Base-by-base conservation (phyloP, 768 basidiomycete genomes). In the Rhizopogon vulgaris region DNA sequence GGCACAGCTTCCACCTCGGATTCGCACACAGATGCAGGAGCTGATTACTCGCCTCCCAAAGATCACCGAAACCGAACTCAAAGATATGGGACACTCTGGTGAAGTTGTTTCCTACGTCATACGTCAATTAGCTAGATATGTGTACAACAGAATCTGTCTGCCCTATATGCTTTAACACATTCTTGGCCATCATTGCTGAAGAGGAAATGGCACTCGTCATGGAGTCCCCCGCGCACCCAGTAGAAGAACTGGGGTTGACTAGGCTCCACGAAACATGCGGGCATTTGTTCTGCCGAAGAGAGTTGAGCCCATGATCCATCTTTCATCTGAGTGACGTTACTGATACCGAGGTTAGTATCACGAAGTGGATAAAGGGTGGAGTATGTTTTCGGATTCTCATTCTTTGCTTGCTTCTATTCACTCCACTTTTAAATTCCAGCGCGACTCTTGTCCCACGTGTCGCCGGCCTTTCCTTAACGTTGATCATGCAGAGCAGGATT, bases 221-320 rank as follows among this genome's bases (percentile, higher is more conserved):
- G 83, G 87, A 90, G 60, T 86, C 87, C 1, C 87, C 88, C 4
- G 85, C 87, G 8, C 78, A 85, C 54, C 78, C 86, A 14, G 57
- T 73, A n/a, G 84, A 88, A 55, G 76, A 82, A 36, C 66, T 86
- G 1, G 90, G 90, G 3, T 80, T 90, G 18, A 87, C 87, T 18
- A 78, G 72, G 57, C 68, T 92, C 7, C 70, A 51, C 62, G 76
- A 59, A 52, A 74, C 58, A 68, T 80, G 82, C 56, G 76, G 80
- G 12, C 89, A 92, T 62, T 58, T 85, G n/a, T 91, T 90, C 60
- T 91, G 89, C 64, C 77, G 86, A 58, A 82, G 80, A 71, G 89
- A 91, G 89, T 90, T 73, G 63, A 68, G 69, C 69, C 63, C 60
- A 11, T 17, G 57, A 38, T 46, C n/a, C 12, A 41, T 52, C 39